A percentile compares a stretch with the other conserved stretches of the same genome.
Conservation (phyloP, 2,329 filamentous ascomycete genomes). For the Thermomyces lanuginosus region DNA sequence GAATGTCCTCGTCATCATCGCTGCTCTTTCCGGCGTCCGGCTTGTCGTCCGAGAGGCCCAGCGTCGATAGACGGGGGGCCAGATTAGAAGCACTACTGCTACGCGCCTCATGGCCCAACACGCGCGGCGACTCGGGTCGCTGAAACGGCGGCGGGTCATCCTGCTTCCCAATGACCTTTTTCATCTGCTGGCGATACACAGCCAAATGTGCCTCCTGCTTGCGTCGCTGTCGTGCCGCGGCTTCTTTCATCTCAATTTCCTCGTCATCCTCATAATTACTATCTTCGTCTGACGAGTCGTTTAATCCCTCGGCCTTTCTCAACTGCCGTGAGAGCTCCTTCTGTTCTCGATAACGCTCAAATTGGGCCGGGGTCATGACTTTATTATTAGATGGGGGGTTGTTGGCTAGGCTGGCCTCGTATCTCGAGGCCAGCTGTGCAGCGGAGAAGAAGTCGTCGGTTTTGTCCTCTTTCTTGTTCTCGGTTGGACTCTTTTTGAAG, state of each 20-base stretch:
- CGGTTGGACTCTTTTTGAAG: no score
- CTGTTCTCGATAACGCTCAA: slow-evolving; percentile 58
- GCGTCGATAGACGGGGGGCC: slow-evolving; percentile 21
- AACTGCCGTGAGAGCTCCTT: slow-evolving; percentile 51
- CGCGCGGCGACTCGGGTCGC: slow-evolving; percentile 28
- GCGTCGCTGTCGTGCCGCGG: slow-evolving; percentile 57
- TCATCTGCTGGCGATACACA: slow-evolving; percentile 87
- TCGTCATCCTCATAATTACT: slow-evolving; percentile 63
- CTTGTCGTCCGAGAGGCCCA: slow-evolving; percentile 18
- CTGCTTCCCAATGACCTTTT: slow-evolving; percentile 76
- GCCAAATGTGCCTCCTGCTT: slow-evolving; percentile 85
- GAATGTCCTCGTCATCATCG: slow-evolving; percentile 69
- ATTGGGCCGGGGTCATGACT: slow-evolving; percentile 80
- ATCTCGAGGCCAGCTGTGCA: slow-evolving; percentile 31
- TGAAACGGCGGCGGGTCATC: slow-evolving; percentile 32
- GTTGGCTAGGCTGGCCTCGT: slow-evolving; percentile 22
- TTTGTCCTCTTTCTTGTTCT: no score
- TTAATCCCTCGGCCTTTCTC: slow-evolving; percentile 31
- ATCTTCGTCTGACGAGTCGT: slow-evolving; percentile 39
- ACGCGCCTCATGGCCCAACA: slow-evolving; percentile 39
- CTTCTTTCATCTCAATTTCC: slow-evolving; percentile 56
- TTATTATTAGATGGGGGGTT: slow-evolving; percentile 41
- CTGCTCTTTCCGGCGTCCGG: slow-evolving; percentile 24
- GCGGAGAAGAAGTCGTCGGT: slow-evolving; percentile 22
- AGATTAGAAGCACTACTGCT: slow-evolving; percentile 48